phyloP scores from a whole-genome alignment of 257 asterid species.

The Perilla frutescens region DNA sequence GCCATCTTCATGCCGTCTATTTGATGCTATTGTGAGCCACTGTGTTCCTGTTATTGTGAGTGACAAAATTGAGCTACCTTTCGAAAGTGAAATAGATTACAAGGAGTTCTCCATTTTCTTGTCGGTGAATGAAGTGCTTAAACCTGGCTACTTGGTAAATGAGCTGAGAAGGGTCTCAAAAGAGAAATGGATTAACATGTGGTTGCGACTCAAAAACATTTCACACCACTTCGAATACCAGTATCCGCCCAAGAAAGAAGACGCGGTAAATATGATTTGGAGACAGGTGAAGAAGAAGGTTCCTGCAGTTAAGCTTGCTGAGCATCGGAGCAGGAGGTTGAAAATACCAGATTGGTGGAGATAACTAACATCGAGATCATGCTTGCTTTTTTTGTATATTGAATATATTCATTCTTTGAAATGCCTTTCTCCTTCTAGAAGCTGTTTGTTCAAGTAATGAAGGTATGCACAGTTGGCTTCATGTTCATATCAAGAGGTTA shows the following conservation, averaged over 20 bases:
- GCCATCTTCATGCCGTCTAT: constrained; percentile 97
- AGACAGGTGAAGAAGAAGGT: constrained; percentile 83
- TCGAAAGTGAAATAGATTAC: constrained; percentile 87
- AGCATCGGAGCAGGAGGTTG: constrained; percentile 79
- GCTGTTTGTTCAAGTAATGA: too few relatives aligned
- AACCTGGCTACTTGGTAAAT: constrained; percentile 63
- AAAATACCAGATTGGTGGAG: constrained; percentile 98
- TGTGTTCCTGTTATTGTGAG: constrained; percentile 94
- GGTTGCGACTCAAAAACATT: constrained; percentile 65
- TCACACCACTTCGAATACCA: constrained; percentile 90
- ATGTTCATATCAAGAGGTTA: too few relatives aligned
- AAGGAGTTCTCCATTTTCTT: constrained; percentile 83
- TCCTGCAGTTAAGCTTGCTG: constrained; percentile 71
- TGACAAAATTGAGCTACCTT: constrained; percentile 89
- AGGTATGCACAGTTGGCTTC: too few relatives aligned
- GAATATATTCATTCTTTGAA: too few relatives aligned
- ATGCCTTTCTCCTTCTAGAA: too few relatives aligned
- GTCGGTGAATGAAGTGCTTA: constrained; percentile 66
- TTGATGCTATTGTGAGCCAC: constrained; percentile 93
- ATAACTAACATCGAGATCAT: constrained; percentile 26
- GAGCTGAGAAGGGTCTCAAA: constrained; percentile 63
- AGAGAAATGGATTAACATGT: constrained; percentile 77
- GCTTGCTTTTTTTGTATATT: too few relatives aligned
- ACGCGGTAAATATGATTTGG: constrained; percentile 96
- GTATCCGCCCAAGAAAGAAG: constrained; percentile 80